phyloP scores from a whole-genome alignment of 257 asterid genomes.

The Rubia yunnanensis region DNA sequence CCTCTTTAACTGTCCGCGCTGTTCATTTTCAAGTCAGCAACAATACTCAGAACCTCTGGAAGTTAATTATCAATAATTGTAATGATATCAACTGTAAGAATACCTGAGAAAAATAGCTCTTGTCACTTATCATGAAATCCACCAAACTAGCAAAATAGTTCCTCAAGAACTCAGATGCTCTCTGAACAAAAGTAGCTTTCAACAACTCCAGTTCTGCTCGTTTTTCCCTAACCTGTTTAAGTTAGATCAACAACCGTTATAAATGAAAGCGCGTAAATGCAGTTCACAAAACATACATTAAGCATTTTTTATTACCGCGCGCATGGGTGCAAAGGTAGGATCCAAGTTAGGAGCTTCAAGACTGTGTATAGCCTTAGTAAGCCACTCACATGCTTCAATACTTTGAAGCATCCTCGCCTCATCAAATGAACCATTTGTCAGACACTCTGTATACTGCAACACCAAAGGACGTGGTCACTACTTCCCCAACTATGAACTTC shows the following conservation, averaged over 20 bases:
- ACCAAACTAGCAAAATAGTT: conserved; percentile 85
- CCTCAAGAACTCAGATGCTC: conserved; percentile 89
- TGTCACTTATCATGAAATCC: conserved; percentile 95
- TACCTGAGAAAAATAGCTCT: conserved; percentile 96
- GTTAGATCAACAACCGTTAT: conserved; percentile 16
- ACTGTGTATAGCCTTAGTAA: conserved; percentile 51
- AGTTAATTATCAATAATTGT: neutral
- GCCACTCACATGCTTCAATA: conserved; percentile 95
- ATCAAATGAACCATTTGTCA: conserved; percentile 80
- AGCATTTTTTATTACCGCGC: conserved; percentile 53
- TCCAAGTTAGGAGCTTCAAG: conserved; percentile 82
- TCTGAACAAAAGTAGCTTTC: conserved; percentile 63
- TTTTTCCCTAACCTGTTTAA: conserved; percentile 80
- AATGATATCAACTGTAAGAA: neutral
- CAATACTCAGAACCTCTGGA: conserved; percentile 2
- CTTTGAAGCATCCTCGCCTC: conserved; percentile 84
- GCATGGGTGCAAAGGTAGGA: conserved; percentile 52
- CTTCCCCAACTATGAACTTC: neutral
- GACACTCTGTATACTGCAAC: conserved; percentile 63
- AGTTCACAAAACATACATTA: neutral
- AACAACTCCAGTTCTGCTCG: conserved; percentile 71
- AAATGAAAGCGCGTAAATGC: conserved; percentile 7
- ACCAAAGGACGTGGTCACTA: conserved; percentile 11
- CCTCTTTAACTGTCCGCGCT: conserved; percentile 97
- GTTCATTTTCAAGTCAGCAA: conserved; percentile 26